Base-by-base conservation (phyloP, 306 rosid genomes). In the Lathyrus aphaca region DNA sequence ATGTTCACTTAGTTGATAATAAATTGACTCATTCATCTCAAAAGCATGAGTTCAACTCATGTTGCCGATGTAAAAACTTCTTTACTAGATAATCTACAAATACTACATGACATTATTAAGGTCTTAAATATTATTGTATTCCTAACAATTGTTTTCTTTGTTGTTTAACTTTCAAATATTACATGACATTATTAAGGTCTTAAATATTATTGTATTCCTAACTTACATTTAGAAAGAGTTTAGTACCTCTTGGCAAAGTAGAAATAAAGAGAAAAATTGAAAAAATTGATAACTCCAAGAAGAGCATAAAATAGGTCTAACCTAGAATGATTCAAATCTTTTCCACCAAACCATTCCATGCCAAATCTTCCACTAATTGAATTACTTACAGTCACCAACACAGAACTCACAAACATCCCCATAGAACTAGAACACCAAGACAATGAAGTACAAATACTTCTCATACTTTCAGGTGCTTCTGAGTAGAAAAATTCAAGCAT, bases 401-500 rank as follows among this genome's bases (percentile, higher is more conserved):
- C 39, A 23, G 85, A 74, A 71, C 83, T 84, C 8, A 75, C 2
- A 65, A 68, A 78, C 55, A 25, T 68, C 2, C 83, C 85, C 77
- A 84, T 68, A 11, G 88, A 68, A 3, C 66, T 68, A 8, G 85
- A 84, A 17, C 77, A 78, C 81, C 79, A 74, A 43, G 83, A 56
- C 15, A 84, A 64, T 17, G 85, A 72, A 25, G 77, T 81, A 9
- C 74, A 74, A 2, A 67, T 77, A 25, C 88, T 81, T 67, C 81
- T 74, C 85, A 84, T 77, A 57, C 81, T 74, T 42, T 29, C 49
- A 0, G 88, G 85, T 18, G 83, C 81, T 53, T 81, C 74, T 2
- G 81, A 67, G 69, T 84, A 67, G 46, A 84, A 81, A 74, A 84
- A 84, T 40, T 74, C 85, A 9, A 84, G 74, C 83, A 78, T 84